These are phyloP conservation scores for Cucurbita pepo DNA, from an alignment of 306 rosid genomes.

Conservation along the genomic window DNA sequence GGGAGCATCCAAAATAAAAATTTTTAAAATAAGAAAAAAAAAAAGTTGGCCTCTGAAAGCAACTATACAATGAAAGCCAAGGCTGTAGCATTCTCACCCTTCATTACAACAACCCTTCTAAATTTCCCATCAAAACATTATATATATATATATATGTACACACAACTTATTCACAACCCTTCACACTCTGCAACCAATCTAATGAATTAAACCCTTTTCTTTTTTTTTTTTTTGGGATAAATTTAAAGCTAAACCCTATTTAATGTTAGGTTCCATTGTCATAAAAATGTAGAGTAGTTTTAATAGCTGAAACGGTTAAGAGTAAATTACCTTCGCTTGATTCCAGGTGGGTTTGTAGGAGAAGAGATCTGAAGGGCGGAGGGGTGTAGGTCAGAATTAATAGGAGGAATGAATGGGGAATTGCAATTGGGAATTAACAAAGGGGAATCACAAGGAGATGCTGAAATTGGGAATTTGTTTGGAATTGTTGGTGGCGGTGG, in stretches of 20 bases:
- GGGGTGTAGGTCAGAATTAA: not conserved
- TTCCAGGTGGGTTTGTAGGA: slow-evolving; percentile 32
- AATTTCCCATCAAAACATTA: not conserved
- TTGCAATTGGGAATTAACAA: not conserved
- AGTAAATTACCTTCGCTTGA: slow-evolving; percentile 36
- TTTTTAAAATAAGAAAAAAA: not conserved
- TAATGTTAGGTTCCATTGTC: not conserved
- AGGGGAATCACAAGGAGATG: not conserved
- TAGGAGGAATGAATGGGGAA: not conserved
- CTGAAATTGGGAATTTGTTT: not conserved
- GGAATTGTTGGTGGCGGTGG: slow-evolving; percentile 8
- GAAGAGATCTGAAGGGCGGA: slow-evolving; percentile 43
- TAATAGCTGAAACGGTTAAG: not conserved
- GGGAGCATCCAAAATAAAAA: not conserved
- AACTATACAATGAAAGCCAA: slow-evolving; percentile 3
- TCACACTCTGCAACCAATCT: not conserved
- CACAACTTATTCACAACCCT: not conserved
- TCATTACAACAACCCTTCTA: not conserved
- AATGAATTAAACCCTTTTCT: not conserved
- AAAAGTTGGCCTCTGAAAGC: not conserved
- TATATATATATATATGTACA: not conserved
- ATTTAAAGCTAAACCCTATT: slow-evolving; percentile 2
- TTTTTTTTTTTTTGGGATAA: too few relatives aligned
- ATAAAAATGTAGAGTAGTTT: not conserved
- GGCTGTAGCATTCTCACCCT: not conserved